phyloP scores from a whole-genome alignment of 345 rosid species.

The Eucalyptus paniculata region DNA sequence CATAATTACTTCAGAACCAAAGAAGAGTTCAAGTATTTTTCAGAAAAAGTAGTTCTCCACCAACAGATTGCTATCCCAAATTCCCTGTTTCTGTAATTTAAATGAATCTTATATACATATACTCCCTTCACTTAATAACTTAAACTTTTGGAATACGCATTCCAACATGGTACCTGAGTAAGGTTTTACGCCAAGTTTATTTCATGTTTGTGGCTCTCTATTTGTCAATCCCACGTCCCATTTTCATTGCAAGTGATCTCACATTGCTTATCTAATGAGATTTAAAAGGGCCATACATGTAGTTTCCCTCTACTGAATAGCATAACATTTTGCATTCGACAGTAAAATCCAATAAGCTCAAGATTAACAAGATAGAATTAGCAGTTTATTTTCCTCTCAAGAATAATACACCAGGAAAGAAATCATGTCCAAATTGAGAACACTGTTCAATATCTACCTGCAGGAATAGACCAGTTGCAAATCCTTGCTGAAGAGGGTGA shows the following conservation, averaged over 20 bases:
- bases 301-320: neutral
- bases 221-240: neutral
- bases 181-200: neutral
- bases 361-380: neutral
- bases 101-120: neutral
- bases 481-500: constrained; percentile 95
- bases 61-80: neutral
- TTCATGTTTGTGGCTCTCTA: neutral
- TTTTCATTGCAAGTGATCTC: neutral
- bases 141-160: neutral
- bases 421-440: neutral
- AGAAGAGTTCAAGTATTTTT: neutral
- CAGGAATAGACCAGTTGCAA: constrained; percentile 68
- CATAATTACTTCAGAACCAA: neutral
- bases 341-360: neutral
- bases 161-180: neutral
- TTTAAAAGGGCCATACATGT: neutral
- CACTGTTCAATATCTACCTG: constrained; percentile 33
- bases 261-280: neutral
- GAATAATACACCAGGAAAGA: neutral
- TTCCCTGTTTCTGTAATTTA: neutral
- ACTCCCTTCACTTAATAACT: neutral
- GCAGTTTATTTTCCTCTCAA: neutral
- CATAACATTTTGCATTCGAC: neutral
- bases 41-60: neutral